Percentiles rank a stretch among this genome's conserved stretches.
Evolutionary conservation across 2,329 filamentous ascomycete species (phyloP).

Genomic region (Neocatenulostroma microsporum): DNA sequence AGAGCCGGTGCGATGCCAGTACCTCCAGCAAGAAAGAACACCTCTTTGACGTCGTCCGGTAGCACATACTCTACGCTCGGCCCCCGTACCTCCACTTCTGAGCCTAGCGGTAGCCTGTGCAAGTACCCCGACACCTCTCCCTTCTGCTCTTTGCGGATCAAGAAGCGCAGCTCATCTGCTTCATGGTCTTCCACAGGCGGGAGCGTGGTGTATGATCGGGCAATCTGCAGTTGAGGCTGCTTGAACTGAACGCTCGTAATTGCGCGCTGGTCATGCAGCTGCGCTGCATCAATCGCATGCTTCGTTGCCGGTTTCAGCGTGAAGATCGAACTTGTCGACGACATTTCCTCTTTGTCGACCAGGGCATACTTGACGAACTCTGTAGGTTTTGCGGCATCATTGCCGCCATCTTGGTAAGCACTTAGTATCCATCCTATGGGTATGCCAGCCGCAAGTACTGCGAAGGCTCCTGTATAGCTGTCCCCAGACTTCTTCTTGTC

Average conservation of each 20-base stretch:
- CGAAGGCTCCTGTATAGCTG: not conserved
- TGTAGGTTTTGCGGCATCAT: slow-evolving; percentile 2
- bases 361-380: slow-evolving; percentile 49
- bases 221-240: slow-evolving; percentile 89
- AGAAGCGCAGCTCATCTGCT: slow-evolving; percentile 52
- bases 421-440: slow-evolving; percentile 5
- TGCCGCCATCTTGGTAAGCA: not conserved
- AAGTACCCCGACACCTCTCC: slow-evolving; percentile 86
- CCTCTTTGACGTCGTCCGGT: slow-evolving; percentile 44
- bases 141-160: slow-evolving; percentile 67
- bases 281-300: slow-evolving; percentile 13
- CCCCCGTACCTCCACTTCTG: slow-evolving; percentile 67
- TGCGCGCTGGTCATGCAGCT: slow-evolving; percentile 39
- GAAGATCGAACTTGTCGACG: slow-evolving; percentile 61
- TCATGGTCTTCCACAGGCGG: slow-evolving; percentile 44
- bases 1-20: slow-evolving; percentile 88
- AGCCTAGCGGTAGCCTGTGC: slow-evolving; percentile 52
- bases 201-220: slow-evolving; percentile 81
- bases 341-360: slow-evolving; percentile 53
- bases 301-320: slow-evolving; percentile 45
- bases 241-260: slow-evolving; percentile 89
- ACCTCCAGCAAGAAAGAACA: slow-evolving; percentile 84
- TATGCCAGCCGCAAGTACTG: slow-evolving; percentile 2
- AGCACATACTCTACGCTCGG: slow-evolving; percentile 61
- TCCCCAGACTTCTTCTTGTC: slow-evolving; percentile 1